Conservation (phyloP, 106 monocot species). For the Alisma plantagoaquatica region DNA sequence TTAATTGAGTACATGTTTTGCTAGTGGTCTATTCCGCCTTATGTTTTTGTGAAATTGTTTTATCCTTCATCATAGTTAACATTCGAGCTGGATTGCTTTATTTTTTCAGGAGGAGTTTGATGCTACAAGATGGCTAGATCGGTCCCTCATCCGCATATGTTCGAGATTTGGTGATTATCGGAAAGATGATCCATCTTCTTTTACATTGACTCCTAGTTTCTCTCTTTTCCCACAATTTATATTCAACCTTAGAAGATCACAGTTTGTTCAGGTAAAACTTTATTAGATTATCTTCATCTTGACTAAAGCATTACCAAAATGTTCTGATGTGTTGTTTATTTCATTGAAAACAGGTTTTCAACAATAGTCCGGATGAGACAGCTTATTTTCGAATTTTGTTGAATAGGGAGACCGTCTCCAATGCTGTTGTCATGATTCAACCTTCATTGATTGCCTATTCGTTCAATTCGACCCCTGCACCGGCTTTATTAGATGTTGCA, state of each 20-base stretch:
- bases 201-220: constrained; percentile 75
- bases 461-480: constrained; percentile 67
- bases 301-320: background rate
- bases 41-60: no score
- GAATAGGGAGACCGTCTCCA: constrained; percentile 83
- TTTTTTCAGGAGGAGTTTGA: constrained; percentile 92
- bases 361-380: constrained; percentile 98
- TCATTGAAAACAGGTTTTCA: constrained; percentile 92
- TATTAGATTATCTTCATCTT: background rate
- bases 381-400: constrained; percentile 95
- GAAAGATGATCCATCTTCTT: constrained; percentile 96
- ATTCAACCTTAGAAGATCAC: constrained; percentile 92
- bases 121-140: constrained; percentile 89
- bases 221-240: constrained; percentile 98
- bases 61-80: no score
- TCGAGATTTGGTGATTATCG: constrained; percentile 95
- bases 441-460: constrained; percentile 87
- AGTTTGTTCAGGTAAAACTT: constrained; percentile 80
- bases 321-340: constrained; percentile 2
- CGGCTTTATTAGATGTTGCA: constrained; percentile 82
- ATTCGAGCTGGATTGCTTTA: background rate
- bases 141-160: constrained; percentile 89
- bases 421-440: constrained; percentile 96
- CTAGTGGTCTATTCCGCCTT: no score
- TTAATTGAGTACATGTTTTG: background rate